Evolutionary conservation across 805 yeast genomes (phyloP), one percentile per base, ranked within the genome.

Genomic region (Wickerhamomyces rabaulensis): DNA sequence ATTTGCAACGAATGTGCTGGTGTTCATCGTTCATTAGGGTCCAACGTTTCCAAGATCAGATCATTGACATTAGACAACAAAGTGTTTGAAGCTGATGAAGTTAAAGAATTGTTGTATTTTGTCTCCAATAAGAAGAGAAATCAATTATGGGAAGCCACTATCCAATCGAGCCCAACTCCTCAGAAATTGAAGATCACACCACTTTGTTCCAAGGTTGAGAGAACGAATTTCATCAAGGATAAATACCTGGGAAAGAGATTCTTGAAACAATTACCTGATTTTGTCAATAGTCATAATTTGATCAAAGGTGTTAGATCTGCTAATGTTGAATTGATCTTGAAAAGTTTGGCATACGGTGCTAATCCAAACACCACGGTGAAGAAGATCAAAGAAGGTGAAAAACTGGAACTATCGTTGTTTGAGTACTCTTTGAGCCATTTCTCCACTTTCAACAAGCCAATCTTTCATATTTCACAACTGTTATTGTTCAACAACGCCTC

Each of bases 1-100:
- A 70, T 92, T 22, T 91, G 98, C 64, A 82, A 88, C 40, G 80
- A 82, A 43, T 91, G 98, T 57, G 82, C 96, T 0, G 90, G 95
- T 0, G 81, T 83, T n/a, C 97, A 91, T 63, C 71, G 97, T 46
- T 82, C 88, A 19, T 64, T 92, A 60, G 97, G 97, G 0, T 74
- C 95, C 0, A 90, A 85, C 52, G 74, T 89, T 5, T 78, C 94
- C 7, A 88, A 85, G 60, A 79, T 91, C 4, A 73, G 87, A 52
- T 87, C 96, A 1, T 68, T 91, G 45, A 82, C 79, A n/a, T 68
- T 87, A 40, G 97, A 91, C 61, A 76, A 77, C 25, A 65, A 63
- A 6, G 64, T 74, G 1, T 76, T 69, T 19, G 75, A 82, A 55
- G 76, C 80, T 3, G 70, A 70, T 13, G 97, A 90, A 54, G 60